Evolutionary conservation across 129 eudicot genomes (phyloP).

Genomic region (Escallonia rubra): DNA sequence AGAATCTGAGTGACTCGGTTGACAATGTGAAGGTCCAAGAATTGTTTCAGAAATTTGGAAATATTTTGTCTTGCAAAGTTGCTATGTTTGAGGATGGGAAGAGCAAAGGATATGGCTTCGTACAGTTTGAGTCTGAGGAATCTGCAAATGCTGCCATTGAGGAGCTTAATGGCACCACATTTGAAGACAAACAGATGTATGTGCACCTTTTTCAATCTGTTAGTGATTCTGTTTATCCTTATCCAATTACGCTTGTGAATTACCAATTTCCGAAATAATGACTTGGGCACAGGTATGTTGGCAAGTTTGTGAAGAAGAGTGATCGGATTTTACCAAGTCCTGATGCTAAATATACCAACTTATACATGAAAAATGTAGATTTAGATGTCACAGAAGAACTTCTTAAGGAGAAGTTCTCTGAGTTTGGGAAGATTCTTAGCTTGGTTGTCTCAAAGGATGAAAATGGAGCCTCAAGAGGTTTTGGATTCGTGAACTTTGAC

Average conservation of each 20-base stretch:
- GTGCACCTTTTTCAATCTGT: slow-evolving; percentile 2
- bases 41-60: slow-evolving; percentile 64
- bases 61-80: slow-evolving; percentile 77
- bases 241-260: neutral
- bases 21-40: slow-evolving; percentile 69
- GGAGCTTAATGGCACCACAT: slow-evolving; percentile 56
- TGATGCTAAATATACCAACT: slow-evolving; percentile 59
- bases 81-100: slow-evolving; percentile 59
- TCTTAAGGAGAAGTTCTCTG: slow-evolving; percentile 51
- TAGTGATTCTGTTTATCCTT: neutral
- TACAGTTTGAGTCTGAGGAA: slow-evolving; percentile 74
- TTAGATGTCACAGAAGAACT: slow-evolving; percentile 51
- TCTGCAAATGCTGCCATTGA: slow-evolving; percentile 79
- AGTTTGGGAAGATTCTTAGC: slow-evolving; percentile 74
- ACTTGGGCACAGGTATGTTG: slow-evolving; percentile 50
- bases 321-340: slow-evolving; percentile 45
- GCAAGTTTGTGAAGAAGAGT: slow-evolving; percentile 63
- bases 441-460: slow-evolving; percentile 61
- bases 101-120: slow-evolving; percentile 88
- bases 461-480: slow-evolving; percentile 71
- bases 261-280: neutral
- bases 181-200: slow-evolving; percentile 82
- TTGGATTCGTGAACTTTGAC: slow-evolving; percentile 87
- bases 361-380: slow-evolving; percentile 80
- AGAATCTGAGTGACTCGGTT: slow-evolving; percentile 69